Evolutionary conservation across 2,329 filamentous ascomycete species (phyloP).

Genomic region (Diaporthe humulicola): DNA sequence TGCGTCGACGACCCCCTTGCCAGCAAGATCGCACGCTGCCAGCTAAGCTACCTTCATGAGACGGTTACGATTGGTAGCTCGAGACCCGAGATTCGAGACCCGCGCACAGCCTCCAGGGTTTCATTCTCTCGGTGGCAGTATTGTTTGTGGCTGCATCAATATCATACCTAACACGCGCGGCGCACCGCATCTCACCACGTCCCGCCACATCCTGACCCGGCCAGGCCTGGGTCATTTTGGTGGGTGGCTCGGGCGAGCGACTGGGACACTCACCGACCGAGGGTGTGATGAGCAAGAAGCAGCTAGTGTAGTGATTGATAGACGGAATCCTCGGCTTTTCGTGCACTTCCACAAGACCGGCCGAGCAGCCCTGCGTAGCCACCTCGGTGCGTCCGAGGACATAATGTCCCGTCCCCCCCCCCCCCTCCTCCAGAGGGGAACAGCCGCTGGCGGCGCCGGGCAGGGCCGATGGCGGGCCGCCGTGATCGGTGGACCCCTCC

Average conservation of each 20-base stretch:
- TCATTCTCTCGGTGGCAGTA: neutral
- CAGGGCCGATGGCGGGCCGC: conserved; percentile 28
- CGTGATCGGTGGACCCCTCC: conserved; percentile 26
- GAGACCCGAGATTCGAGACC: conserved; percentile 7
- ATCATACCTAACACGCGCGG: neutral
- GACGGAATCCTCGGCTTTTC: neutral
- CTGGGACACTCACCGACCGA: neutral
- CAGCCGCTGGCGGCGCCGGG: conserved; percentile 16
- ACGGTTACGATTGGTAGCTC: conserved; percentile 16
- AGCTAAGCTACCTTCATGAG: neutral
- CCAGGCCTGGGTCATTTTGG: neutral
- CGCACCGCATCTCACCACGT: neutral
- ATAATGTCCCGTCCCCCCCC: too few relatives aligned
- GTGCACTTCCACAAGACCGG: neutral
- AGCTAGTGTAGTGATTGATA: too few relatives aligned
- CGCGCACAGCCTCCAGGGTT: conserved; percentile 23
- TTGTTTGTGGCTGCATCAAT: neutral
- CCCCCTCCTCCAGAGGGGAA: neutral
- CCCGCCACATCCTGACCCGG: neutral
- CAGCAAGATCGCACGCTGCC: neutral
- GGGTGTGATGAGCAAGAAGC: neutral
- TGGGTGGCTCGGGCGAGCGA: too few relatives aligned
- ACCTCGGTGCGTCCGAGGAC: neutral
- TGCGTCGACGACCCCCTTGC: neutral
- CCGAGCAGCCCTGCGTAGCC: neutral